These are phyloP conservation scores for Diaporthe destruens DNA, from an alignment of 2,329 filamentous ascomycete species.

Conservation along the genomic window DNA sequence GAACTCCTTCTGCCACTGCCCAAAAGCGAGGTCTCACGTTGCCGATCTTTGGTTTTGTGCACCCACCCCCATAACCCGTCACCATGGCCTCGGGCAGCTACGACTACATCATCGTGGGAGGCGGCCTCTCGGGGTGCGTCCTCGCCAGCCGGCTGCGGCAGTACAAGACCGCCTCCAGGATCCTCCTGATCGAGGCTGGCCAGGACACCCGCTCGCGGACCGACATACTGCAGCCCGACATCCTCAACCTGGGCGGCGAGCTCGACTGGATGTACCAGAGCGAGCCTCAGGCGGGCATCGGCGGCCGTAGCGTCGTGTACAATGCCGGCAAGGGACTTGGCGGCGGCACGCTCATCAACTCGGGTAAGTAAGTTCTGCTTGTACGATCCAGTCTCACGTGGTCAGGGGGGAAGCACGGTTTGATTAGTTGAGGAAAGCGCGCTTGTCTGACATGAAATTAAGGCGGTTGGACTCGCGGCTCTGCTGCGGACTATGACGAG, in stretches of 20 bases:
- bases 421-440: neutral
- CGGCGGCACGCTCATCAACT: conserved; percentile 57
- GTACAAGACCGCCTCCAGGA: conserved; percentile 44
- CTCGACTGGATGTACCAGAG: conserved; percentile 54
- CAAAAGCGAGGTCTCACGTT: neutral
- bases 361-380: conserved; percentile 45
- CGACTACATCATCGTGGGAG: conserved; percentile 55
- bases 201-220: conserved; percentile 47
- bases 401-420: neutral
- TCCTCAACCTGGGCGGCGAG: conserved; percentile 48
- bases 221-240: conserved; percentile 48
- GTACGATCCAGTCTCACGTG: neutral
- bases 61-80: neutral
- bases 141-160: conserved; percentile 50
- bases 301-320: conserved; percentile 46
- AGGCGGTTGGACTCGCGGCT: conserved; percentile 59
- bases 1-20: too few species aligned
- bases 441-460: neutral
- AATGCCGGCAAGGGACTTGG: conserved; percentile 56
- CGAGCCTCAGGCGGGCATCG: conserved; percentile 48
- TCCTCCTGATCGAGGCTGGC: conserved; percentile 56
- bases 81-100: conserved; percentile 16
- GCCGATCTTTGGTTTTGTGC: neutral
- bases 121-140: conserved; percentile 53
- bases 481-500: conserved; percentile 58